Evolutionary conservation across 2,329 filamentous ascomycete species (phyloP).

Genomic region (Trichoderma oligosporum): DNA sequence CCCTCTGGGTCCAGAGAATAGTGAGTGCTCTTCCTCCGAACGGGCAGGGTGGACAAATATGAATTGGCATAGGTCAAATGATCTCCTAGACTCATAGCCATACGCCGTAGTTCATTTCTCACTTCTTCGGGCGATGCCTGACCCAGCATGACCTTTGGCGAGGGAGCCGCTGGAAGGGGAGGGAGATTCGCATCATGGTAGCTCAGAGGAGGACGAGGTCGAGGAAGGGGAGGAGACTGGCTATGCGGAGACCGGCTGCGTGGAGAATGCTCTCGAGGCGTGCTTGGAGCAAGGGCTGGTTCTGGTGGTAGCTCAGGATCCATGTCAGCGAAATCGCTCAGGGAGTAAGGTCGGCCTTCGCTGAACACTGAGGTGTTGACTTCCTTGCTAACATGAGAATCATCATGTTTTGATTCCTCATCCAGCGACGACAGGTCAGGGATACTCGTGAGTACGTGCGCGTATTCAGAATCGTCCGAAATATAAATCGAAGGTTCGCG

Average conservation of each 20-base stretch:
- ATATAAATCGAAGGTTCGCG: conserved; percentile 60
- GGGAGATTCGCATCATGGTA: conserved; percentile 29
- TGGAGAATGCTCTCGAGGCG: conserved; percentile 23
- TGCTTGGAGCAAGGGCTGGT: conserved; percentile 26
- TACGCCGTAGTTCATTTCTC: conserved; percentile 47
- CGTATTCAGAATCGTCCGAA: conserved; percentile 54
- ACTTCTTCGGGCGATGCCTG: conserved; percentile 50
- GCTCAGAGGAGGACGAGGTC: background rate
- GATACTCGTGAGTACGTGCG: conserved; percentile 35
- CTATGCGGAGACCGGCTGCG: conserved; percentile 23
- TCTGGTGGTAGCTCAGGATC: conserved; percentile 38
- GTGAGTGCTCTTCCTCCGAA: conserved; percentile 34
- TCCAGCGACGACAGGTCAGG: conserved; percentile 25
- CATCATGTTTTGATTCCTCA: conserved; percentile 20
- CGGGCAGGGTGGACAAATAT: conserved; percentile 41
- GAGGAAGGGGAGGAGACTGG: conserved; percentile 18
- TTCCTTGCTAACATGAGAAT: conserved; percentile 18
- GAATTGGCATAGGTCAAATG: conserved; percentile 45
- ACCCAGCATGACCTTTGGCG: conserved; percentile 52
- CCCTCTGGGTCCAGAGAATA: conserved; percentile 14
- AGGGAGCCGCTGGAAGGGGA: conserved; percentile 44
- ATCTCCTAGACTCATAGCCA: conserved; percentile 49
- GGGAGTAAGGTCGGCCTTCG: conserved; percentile 34
- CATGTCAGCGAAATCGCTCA: conserved; percentile 41
- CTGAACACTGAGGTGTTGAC: conserved; percentile 14